Evolutionary conservation across 1,284 basidiomycete species (phyloP), one percentile per base, ranked within the genome.

Genomic region (Boletus semigastroideus): DNA sequence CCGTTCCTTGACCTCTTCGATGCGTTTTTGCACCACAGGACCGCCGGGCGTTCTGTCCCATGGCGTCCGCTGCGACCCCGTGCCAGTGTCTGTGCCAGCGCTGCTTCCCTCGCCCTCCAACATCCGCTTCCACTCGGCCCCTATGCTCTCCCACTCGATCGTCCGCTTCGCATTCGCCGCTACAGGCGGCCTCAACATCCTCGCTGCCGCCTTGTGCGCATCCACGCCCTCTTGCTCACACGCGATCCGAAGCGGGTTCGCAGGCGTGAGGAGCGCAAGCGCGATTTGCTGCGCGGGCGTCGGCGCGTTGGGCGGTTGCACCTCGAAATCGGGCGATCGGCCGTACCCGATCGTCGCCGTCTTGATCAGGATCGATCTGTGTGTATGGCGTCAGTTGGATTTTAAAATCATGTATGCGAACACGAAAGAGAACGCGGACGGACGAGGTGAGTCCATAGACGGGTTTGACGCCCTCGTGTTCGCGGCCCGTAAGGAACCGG

Each of bases 371-470:
- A 93, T 90, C 0, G 78, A 74, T 7, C 90, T 92, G 56, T n/a
- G 28, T 12, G 12, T n/a, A 11, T 7, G 14, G 36, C 16, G 17
- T 37, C 3, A 19, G 36, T 12, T 4, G n/a, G n/a, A n/a, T n/a
- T n/a, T n/a, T n/a, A n/a, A n/a, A n/a, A n/a, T n/a, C n/a, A 14
- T 14, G 7, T 4, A 5, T 14, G 31, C 31, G 31, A 30, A 16
- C 2, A 3, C 31, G 13, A 33, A 9, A 14, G 20, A 16, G 34
- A n/a, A n/a, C n/a, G n/a, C n/a, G n/a, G n/a, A 77, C 83, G 59
- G 63, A 92, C 89, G 90, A 82, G 44, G 92, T 94, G 14, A 93
- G 71, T 3, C 90, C 91, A 57, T 84, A 91, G 1, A 94, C 82
- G 14, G 91, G 92, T 61, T 91, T 92, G 17, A 90, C 81, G 0